Base-by-base conservation (phyloP, 768 basidiomycete genomes). In the Leucocoprinus birnbaumii region DNA sequence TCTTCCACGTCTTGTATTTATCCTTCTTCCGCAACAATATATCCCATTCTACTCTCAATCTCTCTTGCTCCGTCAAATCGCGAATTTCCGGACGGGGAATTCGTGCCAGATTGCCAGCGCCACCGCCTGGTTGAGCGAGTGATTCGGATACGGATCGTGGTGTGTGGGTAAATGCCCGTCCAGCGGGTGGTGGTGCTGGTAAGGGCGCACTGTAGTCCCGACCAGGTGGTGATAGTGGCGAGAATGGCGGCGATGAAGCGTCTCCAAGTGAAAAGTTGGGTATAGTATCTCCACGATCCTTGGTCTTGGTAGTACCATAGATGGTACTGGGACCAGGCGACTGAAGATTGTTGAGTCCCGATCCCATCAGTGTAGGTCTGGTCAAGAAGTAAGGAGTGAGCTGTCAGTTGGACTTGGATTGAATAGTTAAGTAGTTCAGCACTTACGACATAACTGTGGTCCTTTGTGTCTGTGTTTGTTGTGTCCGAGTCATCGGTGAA, bases 1-100 rank as follows among this genome's bases (percentile, higher is more conserved):
- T 55, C 47, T 55, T 55, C 54, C 54, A 55, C 9, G 48, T 42
- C 26, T 55, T 55, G 54, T 55, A 55, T 19, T 55, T 55, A 11
- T 48, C 47, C 16, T 55, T 55, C 48, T 55, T 55, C 41, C 47
- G 38, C 11, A 48, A 10, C 40, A 55, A 19, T 9, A 55, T 48
- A 49, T 55, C 54, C 54, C 54, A 55, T 43, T 55, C 54, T 16
- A 55, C 54, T 26, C 54, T 21, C 19, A 55, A n/a, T 21, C 41
- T 41, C 31, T 55, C 54, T 8, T 41, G 22, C 9, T 55, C 47
- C 4, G 40, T 42, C 9, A 55, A 27, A 42, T 55, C 21, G 1
- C 27, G 54, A 7, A 55, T 22, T 48, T 48, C 25, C 9, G 54
- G 27, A 18, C 52, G 52, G 3, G 34, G 13, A 34, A 52, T 27